Percentiles rank a stretch among this genome's conserved stretches.
Evolutionary conservation across 164 flowering plant genomes (phyloP).

Genomic region (Umbellularia californica): DNA sequence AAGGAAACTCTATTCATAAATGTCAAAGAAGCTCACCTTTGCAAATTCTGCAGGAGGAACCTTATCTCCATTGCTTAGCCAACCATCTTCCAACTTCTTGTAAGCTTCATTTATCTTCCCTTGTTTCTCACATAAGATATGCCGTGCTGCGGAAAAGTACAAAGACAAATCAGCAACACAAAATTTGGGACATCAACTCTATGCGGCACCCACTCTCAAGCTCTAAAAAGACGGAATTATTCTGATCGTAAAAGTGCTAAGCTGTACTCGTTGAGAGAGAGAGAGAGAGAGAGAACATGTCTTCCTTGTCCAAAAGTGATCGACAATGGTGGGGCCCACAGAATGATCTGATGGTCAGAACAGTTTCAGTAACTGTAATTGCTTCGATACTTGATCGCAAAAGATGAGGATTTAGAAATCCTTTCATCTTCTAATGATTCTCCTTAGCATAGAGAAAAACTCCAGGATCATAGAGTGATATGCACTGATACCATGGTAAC

Average conservation of each 20-base stretch:
- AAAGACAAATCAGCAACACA: conserved; percentile 2
- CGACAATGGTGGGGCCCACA: neutral
- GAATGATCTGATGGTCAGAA: neutral
- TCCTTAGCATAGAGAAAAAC: no score
- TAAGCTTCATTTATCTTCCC: conserved; percentile 98
- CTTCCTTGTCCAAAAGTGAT: neutral
- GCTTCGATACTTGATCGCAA: no score
- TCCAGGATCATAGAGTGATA: no score
- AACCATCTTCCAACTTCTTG: conserved; percentile 92
- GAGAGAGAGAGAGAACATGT: neutral
- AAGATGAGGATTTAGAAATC: no score
- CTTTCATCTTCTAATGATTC: no score
- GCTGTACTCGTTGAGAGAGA: neutral
- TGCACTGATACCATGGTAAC: no score
- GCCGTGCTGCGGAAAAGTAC: conserved; percentile 59
- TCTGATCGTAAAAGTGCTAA: neutral
- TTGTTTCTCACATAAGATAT: conserved; percentile 94
- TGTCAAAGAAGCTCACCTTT: conserved; percentile 45
- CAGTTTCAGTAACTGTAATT: no score
- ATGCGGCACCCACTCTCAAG: neutral
- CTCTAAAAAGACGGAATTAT: neutral
- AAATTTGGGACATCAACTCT: neutral
- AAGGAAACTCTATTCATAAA: no score
- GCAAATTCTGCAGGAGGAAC: conserved; percentile 99
- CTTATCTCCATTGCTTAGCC: conserved; percentile 92